These are phyloP conservation scores for Ustilago sp. DNA, from an alignment of 1,284 basidiomycete genomes.

Conservation along the genomic window DNA sequence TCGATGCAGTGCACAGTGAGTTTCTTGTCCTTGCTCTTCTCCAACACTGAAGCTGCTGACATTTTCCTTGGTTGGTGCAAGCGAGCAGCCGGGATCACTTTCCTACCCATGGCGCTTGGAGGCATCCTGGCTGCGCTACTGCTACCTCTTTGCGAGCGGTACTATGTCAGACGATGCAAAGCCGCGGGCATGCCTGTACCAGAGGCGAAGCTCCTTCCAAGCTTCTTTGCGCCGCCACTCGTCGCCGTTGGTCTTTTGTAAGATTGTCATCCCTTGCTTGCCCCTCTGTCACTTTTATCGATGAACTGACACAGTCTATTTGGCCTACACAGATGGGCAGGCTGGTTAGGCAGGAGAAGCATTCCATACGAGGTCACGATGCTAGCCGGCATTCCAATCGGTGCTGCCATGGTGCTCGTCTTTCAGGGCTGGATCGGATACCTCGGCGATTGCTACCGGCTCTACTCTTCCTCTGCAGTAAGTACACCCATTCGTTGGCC, in stretches of 20 bases:
- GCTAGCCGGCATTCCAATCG: constrained; percentile 43
- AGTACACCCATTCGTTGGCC: neutral
- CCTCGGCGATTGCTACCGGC: constrained; percentile 46
- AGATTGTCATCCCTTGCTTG: constrained; percentile 1
- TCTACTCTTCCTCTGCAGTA: constrained; percentile 46
- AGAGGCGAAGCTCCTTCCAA: constrained; percentile 29
- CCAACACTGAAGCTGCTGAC: too few species aligned
- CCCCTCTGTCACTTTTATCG: neutral
- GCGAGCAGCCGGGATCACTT: constrained; percentile 33
- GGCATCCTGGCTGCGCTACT: constrained; percentile 20
- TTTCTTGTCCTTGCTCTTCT: neutral
- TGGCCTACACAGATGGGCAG: constrained; percentile 25
- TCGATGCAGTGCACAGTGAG: constrained; percentile 38
- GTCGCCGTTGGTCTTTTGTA: constrained; percentile 43
- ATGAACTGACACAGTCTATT: neutral
- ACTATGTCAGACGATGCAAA: constrained; percentile 6
- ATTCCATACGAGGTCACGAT: constrained; percentile 33
- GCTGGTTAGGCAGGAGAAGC: constrained; percentile 27
- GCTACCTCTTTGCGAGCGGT: constrained; percentile 22
- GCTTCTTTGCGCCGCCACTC: constrained; percentile 33
- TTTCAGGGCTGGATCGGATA: constrained; percentile 53
- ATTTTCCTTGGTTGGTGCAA: neutral
- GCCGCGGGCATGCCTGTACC: constrained; percentile 10
- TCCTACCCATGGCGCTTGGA: constrained; percentile 35
- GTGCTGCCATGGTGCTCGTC: constrained; percentile 44